Evolutionary conservation across 1,284 basidiomycete genomes (phyloP), one percentile per base, ranked within the genome.

Genomic region (Ceratobasidium sp.): DNA sequence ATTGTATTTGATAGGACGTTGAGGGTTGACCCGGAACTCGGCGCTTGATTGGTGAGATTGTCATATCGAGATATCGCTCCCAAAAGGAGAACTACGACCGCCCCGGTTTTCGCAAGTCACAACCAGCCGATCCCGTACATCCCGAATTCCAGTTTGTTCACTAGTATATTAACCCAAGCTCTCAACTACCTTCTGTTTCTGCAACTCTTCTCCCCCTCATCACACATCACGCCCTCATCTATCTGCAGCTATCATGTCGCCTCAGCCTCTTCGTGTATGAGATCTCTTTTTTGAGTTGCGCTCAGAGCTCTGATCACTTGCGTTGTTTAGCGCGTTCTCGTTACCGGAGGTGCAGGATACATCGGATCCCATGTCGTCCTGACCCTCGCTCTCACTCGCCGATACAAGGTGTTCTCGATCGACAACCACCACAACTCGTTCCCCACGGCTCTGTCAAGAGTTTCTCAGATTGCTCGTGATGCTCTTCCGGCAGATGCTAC

Each of bases 351-450:
- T 67, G 89, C 91, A 72, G 92, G 92, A 57, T 94, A 93, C 79
- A 93, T 94, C 73, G 92, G 94, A 76, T 95, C 94, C 49, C 96
- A 98, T 80, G 90, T 97, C 76, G 88, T 96, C 73, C 91, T 92
- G 74, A 84, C 87, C 62, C 83, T 97, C 35, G 90, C 96, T 74
- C 86, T 93, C 75, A 96, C 95, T 22, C 86, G 92, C 71, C 85
- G 88, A 73, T 98, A 92, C 84, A 93, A 92, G 77, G 93, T 97
- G 73, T 86, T 96, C 75, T 90, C 93, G n/a, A 84, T 96, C 74
- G 94, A 96, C 82, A 96, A 96, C 82, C 85, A 90, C 80, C 90
- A 95, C 81, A 98, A 98, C 79, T 94, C 95, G 1, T 88, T 88
- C 74, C 87, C 91, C 2, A 82, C 84, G 38, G 87, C 93, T 4